These are phyloP conservation scores for Senna siamea DNA, from an alignment of 306 rosid genomes.

Conservation along the genomic window DNA sequence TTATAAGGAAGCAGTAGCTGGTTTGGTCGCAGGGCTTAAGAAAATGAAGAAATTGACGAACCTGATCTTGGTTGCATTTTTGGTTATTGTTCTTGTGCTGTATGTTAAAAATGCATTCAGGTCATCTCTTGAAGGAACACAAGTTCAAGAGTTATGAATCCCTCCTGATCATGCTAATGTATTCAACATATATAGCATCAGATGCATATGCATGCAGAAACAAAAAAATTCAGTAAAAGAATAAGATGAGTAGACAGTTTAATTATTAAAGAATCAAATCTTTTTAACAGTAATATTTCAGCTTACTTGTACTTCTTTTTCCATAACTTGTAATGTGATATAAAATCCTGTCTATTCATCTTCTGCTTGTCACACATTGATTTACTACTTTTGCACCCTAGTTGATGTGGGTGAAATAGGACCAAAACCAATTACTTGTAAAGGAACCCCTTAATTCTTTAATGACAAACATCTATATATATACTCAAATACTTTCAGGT, in stretches of 20 bases:
- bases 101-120: slow-evolving; percentile 41
- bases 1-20: slow-evolving; percentile 13
- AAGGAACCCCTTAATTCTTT: neutral
- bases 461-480: neutral
- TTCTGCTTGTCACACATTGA: neutral
- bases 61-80: slow-evolving; percentile 39
- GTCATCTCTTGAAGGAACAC: slow-evolving; percentile 30
- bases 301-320: slow-evolving; percentile 2
- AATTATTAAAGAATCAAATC: neutral
- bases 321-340: slow-evolving; percentile 1
- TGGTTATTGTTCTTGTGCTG: slow-evolving; percentile 46
- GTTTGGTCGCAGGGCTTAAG: slow-evolving; percentile 15
- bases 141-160: slow-evolving; percentile 37
- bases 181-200: neutral
- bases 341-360: neutral
- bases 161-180: neutral
- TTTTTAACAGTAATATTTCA: slow-evolving; percentile 26
- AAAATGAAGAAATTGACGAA: slow-evolving; percentile 50
- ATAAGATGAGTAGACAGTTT: neutral
- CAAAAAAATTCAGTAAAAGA: slow-evolving; percentile 34
- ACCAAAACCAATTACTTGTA: too few species aligned
- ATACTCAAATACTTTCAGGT: neutral
- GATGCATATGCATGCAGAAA: neutral
- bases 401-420: neutral
- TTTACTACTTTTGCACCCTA: neutral